Conservation (phyloP, 106 monocot genomes). For the Allium fistulosum region DNA sequence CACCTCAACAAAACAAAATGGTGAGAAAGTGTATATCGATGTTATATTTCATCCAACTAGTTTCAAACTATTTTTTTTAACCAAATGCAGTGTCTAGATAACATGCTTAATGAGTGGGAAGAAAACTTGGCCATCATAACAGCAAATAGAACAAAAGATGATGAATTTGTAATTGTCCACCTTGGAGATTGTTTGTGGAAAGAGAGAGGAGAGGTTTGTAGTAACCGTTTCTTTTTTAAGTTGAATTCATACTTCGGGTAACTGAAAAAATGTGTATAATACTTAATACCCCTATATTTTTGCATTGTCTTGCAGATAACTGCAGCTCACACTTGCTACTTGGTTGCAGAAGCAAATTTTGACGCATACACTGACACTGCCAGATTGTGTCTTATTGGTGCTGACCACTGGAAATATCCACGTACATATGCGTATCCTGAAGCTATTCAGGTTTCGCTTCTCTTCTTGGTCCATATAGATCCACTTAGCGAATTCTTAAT, state of each 20-base stretch:
- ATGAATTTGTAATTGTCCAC: conserved; percentile 77
- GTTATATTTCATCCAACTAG: not conserved
- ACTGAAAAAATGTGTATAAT: not conserved
- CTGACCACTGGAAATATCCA: conserved; percentile 88
- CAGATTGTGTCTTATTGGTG: conserved; percentile 83
- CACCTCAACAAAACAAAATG: conserved; percentile 31
- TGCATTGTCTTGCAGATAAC: conserved; percentile 43
- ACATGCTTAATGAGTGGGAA: conserved; percentile 91
- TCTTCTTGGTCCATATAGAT: not conserved
- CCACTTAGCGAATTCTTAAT: too few relatives aligned
- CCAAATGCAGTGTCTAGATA: conserved; percentile 23
- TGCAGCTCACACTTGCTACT: conserved; percentile 87
- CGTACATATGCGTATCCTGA: conserved; percentile 29
- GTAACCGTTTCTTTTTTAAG: not conserved
- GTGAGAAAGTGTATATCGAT: conserved; percentile 12
- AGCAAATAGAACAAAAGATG: conserved; percentile 86
- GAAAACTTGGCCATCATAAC: conserved; percentile 89
- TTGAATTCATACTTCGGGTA: not conserved
- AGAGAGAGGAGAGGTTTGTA: conserved; percentile 76
- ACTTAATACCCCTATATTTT: not conserved
- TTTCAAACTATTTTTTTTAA: not conserved
- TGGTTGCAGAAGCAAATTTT: conserved; percentile 85
- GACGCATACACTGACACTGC: conserved; percentile 70
- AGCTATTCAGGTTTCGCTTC: conserved; percentile 67
- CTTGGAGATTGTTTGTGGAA: conserved; percentile 95